A percentile compares a stretch with the other conserved stretches of the same genome.
phyloP scores from a whole-genome alignment of 2,329 filamentous ascomycete genomes.

The Graphilbum ipis-grandicollis region DNA sequence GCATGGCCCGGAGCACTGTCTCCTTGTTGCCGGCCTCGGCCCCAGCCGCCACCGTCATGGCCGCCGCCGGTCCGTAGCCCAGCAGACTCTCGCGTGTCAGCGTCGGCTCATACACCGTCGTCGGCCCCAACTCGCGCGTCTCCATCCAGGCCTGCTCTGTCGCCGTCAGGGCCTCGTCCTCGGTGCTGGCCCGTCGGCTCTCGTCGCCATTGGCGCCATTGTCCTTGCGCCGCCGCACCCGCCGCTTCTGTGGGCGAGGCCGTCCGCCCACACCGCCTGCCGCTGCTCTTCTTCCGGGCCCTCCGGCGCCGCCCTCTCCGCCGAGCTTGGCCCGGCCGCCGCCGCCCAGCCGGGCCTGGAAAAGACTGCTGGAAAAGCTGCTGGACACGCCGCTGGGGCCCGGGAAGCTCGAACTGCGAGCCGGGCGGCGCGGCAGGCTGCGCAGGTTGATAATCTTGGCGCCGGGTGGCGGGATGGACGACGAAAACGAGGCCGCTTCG shows the following conservation, averaged over 20 bases:
- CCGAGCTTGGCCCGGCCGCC: not conserved
- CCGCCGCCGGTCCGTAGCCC: conserved; percentile 22
- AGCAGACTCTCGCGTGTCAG: conserved; percentile 16
- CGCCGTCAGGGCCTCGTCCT: conserved; percentile 3
- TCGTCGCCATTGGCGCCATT: conserved; percentile 1
- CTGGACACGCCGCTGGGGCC: conserved; percentile 4
- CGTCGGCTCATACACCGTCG: conserved; percentile 16
- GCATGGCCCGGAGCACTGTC: conserved; percentile 19
- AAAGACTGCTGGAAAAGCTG: not conserved
- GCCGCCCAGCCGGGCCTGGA: not conserved
- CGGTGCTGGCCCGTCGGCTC: not conserved
- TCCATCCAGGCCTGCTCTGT: conserved; percentile 13
- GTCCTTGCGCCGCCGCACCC: not conserved
- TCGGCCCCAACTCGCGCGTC: conserved; percentile 14
- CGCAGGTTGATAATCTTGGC: conserved; percentile 14
- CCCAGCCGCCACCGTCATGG: conserved; percentile 10
- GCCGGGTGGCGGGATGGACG: not conserved
- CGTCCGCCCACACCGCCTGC: conserved; percentile 1
- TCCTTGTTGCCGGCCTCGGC: conserved; percentile 13
- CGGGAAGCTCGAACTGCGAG: conserved; percentile 1
- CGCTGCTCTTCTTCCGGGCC: conserved; percentile 3
- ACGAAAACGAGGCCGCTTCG: too few species aligned
- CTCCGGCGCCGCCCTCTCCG: not conserved
- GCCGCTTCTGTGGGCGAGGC: conserved; percentile 1
- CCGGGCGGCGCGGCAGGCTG: conserved; percentile 8